A percentile compares a stretch with the other conserved stretches of the same genome.
phyloP scores from a whole-genome alignment of 2,329 filamentous ascomycete genomes.

The Dactylonectria macrodidyma region DNA sequence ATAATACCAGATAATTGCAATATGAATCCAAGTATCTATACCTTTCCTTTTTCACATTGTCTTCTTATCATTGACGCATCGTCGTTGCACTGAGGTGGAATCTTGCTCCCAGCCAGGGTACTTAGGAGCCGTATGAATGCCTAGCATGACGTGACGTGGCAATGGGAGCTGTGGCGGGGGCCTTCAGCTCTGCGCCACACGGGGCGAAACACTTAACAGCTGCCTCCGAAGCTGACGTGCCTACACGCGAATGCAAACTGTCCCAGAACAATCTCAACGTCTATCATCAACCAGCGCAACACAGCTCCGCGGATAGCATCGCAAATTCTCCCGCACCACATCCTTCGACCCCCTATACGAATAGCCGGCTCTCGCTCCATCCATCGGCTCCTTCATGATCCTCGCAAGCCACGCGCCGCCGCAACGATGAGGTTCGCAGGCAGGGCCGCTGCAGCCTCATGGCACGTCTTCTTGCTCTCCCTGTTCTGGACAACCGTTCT shows the following conservation, averaged over 20 bases:
- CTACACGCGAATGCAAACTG: conserved; percentile 43
- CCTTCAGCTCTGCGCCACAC: conserved; percentile 41
- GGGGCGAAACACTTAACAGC: conserved; percentile 42
- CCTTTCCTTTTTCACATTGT: neutral
- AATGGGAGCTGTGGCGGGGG: conserved; percentile 40
- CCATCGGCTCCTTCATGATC: conserved; percentile 59
- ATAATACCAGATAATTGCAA: neutral
- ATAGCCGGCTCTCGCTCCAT: conserved; percentile 7
- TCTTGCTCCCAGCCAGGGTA: neutral
- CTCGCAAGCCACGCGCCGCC: conserved; percentile 48
- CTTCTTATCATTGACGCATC: neutral
- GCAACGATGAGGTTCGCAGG: conserved; percentile 70
- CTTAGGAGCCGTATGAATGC: conserved; percentile 20
- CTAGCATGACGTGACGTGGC: conserved; percentile 31
- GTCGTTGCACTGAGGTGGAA: neutral
- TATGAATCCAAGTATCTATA: neutral
- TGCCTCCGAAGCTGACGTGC: conserved; percentile 48
- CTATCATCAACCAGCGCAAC: conserved; percentile 28
- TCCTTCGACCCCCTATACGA: conserved; percentile 12
- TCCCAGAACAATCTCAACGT: conserved; percentile 40
- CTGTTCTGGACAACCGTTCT: conserved; percentile 56
- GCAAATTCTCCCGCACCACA: conserved; percentile 16
- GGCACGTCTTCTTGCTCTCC: conserved; percentile 68
- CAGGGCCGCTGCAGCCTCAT: conserved; percentile 61
- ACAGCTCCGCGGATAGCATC: conserved; percentile 24